phyloP scores from a whole-genome alignment of 2,329 filamentous ascomycete species.

The Alternaria arborescens region DNA sequence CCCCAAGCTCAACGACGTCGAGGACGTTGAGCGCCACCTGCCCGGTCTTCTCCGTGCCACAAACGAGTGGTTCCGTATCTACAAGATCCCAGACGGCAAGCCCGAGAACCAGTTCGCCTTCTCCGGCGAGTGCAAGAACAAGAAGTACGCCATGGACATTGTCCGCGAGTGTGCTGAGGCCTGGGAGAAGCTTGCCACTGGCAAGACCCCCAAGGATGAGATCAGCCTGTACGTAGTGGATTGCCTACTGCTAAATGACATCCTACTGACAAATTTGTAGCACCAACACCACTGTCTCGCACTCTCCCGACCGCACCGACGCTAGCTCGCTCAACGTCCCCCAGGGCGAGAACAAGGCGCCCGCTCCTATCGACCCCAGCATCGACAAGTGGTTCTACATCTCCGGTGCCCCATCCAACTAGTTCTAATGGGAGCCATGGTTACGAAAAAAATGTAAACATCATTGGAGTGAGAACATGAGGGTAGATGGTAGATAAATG shows the following conservation, averaged over 20 bases:
- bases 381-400: constrained; percentile 99
- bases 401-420: constrained; percentile 73
- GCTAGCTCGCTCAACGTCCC: constrained; percentile 78
- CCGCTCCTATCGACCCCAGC: constrained; percentile 91
- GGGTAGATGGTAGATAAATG: constrained; percentile 9
- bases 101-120: constrained; percentile 99
- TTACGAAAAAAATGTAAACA: constrained; percentile 2
- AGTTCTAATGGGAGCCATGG: constrained; percentile 5
- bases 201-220: constrained; percentile 80
- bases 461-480: constrained; percentile 2
- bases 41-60: constrained; percentile 96
- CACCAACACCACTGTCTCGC: constrained; percentile 78
- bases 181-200: constrained; percentile 94
- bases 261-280: constrained; percentile 57
- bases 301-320: constrained; percentile 77
- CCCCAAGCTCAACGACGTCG: constrained; percentile 95
- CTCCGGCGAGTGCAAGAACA: constrained; percentile 99
- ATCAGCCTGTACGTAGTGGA: constrained; percentile 79
- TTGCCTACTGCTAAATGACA: constrained; percentile 27
- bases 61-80: constrained; percentile 99
- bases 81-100: constrained; percentile 99
- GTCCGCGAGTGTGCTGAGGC: constrained; percentile 95
- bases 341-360: constrained; percentile 77
- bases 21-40: constrained; percentile 98
- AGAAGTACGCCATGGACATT: constrained; percentile 96